A percentile compares a stretch with the other conserved stretches of the same genome.
Evolutionary conservation across 2,329 filamentous ascomycete species (phyloP).

Genomic region (Leptographium lundbergii): DNA sequence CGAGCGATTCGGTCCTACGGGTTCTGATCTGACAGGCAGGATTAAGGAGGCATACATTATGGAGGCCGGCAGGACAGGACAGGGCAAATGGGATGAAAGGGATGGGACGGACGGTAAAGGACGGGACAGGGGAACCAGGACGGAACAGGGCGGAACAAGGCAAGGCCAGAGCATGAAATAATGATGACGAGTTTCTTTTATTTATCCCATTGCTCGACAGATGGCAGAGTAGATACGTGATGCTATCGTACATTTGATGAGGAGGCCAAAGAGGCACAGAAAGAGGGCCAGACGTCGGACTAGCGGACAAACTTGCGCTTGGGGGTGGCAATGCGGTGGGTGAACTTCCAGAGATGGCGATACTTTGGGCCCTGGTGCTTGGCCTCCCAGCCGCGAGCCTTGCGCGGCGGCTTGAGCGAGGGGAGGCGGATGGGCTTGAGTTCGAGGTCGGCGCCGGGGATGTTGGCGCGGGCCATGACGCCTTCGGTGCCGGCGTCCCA

Average conservation of each 20-base stretch:
- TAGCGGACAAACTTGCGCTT: conserved; percentile 16
- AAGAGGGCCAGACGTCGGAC: neutral
- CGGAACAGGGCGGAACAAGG: no score
- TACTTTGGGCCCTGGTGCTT: conserved; percentile 54
- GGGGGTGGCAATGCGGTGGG: conserved; percentile 36
- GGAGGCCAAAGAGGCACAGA: neutral
- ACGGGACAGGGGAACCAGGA: no score
- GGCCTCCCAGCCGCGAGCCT: conserved; percentile 52
- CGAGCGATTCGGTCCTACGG: neutral
- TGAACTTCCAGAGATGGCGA: conserved; percentile 52
- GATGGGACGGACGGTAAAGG: neutral
- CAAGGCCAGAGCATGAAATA: no score
- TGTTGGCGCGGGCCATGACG: conserved; percentile 70
- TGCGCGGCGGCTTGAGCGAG: conserved; percentile 49
- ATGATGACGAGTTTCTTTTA: no score
- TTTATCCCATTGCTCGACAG: no score
- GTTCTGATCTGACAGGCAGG: neutral
- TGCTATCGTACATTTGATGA: conserved; percentile 4
- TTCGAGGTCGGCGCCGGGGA: conserved; percentile 69
- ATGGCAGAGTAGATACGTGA: neutral
- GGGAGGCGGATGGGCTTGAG: conserved; percentile 70
- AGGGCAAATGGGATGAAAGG: no score
- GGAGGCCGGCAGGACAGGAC: no score
- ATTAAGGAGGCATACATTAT: no score
- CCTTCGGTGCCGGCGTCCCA: conserved; percentile 84